Conservation (phyloP, 352 stramenopile species). For the Phytophthora syringae region DNA sequence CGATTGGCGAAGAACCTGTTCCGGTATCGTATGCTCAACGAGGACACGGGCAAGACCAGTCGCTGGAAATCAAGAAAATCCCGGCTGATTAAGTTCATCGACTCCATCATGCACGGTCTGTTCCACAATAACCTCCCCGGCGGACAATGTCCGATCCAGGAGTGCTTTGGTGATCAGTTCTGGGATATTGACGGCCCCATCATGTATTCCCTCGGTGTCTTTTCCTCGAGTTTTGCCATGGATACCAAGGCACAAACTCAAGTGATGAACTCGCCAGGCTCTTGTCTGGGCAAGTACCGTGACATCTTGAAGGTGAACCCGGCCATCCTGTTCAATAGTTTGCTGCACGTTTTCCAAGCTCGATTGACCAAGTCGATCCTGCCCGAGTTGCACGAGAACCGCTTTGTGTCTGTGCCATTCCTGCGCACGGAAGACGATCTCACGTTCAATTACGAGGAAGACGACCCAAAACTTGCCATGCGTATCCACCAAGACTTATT, state of each 20-base stretch:
- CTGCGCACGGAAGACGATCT: slow-evolving; percentile 59
- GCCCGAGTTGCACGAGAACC: slow-evolving; percentile 60
- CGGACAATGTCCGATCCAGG: slow-evolving; percentile 29
- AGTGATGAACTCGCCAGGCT: slow-evolving; percentile 6
- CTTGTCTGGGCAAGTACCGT: slow-evolving; percentile 54
- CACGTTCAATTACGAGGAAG: slow-evolving; percentile 56
- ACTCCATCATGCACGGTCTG: slow-evolving; percentile 71
- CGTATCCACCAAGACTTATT: slow-evolving; percentile 48
- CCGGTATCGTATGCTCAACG: slow-evolving; percentile 62
- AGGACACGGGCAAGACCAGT: slow-evolving; percentile 47
- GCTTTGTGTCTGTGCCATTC: slow-evolving; percentile 64
- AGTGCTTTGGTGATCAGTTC: slow-evolving; percentile 71
- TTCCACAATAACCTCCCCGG: slow-evolving; percentile 56
- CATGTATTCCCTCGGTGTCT: slow-evolving; percentile 65
- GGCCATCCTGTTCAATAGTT: slow-evolving; percentile 57
- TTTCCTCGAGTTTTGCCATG: slow-evolving; percentile 63
- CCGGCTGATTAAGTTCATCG: slow-evolving; percentile 67
- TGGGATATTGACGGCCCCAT: slow-evolving; percentile 77
- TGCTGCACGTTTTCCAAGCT: slow-evolving; percentile 65
- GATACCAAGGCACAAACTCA: slow-evolving; percentile 33
- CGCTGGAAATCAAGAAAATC: slow-evolving; percentile 65
- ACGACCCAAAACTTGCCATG: slow-evolving; percentile 58
- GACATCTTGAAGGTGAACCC: slow-evolving; percentile 59
- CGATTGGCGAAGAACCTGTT: slow-evolving; percentile 81
- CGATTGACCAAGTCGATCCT: slow-evolving; percentile 58